Evolutionary conservation across 371 early-diverging fungal species (phyloP), one percentile per base, ranked within the genome.

Genomic region (Basidiobolus meristosporus): DNA sequence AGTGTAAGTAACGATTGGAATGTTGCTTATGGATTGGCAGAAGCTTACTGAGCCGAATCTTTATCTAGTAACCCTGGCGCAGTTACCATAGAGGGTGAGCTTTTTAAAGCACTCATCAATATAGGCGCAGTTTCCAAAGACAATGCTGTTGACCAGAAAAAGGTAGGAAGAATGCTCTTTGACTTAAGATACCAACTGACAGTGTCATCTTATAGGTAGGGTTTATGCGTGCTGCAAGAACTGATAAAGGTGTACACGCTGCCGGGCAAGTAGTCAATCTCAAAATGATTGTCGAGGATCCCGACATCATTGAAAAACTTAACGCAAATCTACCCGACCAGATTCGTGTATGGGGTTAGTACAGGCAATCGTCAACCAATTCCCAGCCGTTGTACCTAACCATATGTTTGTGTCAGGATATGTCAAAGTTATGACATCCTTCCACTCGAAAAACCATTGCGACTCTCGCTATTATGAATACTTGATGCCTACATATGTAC

Each of bases 221-320:
- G 20, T 66, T 87, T 51, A 62, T 62, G 66, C 62, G 99, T 38
- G 79, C 91, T 2, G 98, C 96, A 3, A 67, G 99, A 19, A 99
- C 99, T 0, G 99, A 99, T 56, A 98, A 98, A 62, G 99, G 99
- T 11, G 99, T 99, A 0, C 97, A 96, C 54, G 99, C 99, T 18
- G 89, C 87, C 20, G 90, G 97, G 20, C 89, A 96, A 43, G 77
- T 99, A 1, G 75, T 93, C 17, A 80, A 89, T 1, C 50, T 84
- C 26, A 98, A 98, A 61, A 59, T 93, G 75, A 71, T 82, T 40
- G 56, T 74, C 15, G 79, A 77, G 31, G 72, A 80, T 39, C 60
- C 64, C 1, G 60, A 71, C n/a, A 59, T 88, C 17, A 62, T 92
- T 10, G 48, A 62, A 12, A 74, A 70, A 48, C 58, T 89, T 51